Conservation (phyloP, 2,329 filamentous ascomycete genomes). For the Daldinia eschscholtzii region DNA sequence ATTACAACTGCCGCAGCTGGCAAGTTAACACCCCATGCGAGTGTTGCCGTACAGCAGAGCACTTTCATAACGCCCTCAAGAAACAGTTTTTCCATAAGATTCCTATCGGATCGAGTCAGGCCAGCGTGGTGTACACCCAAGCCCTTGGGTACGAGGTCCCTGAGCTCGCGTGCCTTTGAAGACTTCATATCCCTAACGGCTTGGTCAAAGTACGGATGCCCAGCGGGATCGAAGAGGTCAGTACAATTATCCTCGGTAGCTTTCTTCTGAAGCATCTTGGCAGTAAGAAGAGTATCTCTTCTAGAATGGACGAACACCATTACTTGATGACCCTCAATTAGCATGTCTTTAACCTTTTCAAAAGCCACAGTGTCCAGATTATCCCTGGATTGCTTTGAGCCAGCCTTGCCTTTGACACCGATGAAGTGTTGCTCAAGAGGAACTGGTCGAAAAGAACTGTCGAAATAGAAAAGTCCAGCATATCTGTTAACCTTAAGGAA, state of each 20-base stretch:
- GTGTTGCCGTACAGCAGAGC: slow-evolving; percentile 95
- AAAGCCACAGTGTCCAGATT: slow-evolving; percentile 90
- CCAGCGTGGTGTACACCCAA: slow-evolving; percentile 97
- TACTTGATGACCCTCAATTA: slow-evolving; percentile 91
- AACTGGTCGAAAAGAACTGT: slow-evolving; percentile 93
- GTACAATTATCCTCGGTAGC: slow-evolving; percentile 82
- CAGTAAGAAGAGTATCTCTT: slow-evolving; percentile 91
- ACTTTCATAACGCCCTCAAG: slow-evolving; percentile 94
- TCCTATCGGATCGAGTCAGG: slow-evolving; percentile 93
- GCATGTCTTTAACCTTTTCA: slow-evolving; percentile 95
- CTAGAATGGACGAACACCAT: slow-evolving; percentile 99
- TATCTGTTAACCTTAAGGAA: slow-evolving; percentile 96
- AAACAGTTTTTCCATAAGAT: slow-evolving; percentile 95
- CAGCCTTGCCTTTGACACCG: slow-evolving; percentile 91
- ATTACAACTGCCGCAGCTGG: slow-evolving; percentile 97
- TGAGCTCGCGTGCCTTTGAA: slow-evolving; percentile 86
- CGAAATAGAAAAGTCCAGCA: slow-evolving; percentile 96
- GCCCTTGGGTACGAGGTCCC: slow-evolving; percentile 90
- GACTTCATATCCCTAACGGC: slow-evolving; percentile 87
- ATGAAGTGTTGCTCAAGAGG: slow-evolving; percentile 98
- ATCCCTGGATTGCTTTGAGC: slow-evolving; percentile 83
- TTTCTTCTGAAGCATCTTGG: slow-evolving; percentile 86
- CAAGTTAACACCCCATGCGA: slow-evolving; percentile 99
- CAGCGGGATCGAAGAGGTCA: slow-evolving; percentile 85
- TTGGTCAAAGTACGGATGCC: slow-evolving; percentile 82